Conservation (phyloP, 2,329 filamentous ascomycete species). For the Conoideocrella luteorostrata region DNA sequence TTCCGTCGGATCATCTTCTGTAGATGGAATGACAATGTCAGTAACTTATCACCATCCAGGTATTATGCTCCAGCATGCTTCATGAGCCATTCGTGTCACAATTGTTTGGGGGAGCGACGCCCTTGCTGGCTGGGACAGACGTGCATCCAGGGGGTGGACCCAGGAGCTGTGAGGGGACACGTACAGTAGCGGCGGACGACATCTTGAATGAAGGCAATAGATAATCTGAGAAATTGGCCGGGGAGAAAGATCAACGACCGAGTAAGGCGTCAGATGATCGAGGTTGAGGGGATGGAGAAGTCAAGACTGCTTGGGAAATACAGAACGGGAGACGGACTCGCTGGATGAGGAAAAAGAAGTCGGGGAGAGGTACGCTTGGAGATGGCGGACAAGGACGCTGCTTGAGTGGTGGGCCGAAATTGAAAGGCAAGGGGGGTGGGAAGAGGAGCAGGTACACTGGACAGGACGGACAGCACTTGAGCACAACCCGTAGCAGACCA, state of each 20-base stretch:
- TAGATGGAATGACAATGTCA: constrained; percentile 20
- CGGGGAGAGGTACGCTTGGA: constrained; percentile 9
- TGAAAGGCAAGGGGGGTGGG: constrained; percentile 5
- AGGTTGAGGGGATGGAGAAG: constrained; percentile 8
- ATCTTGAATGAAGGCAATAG: constrained; percentile 13
- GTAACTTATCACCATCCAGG: constrained; percentile 11
- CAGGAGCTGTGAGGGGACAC: constrained; percentile 7
- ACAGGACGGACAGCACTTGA: constrained; percentile 3
- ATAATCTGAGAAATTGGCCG: constrained; percentile 10
- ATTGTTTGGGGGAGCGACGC: constrained; percentile 2
- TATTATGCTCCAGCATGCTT: constrained; percentile 5
- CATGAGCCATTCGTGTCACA: constrained; percentile 8
- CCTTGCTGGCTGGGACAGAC: constrained; percentile 1
- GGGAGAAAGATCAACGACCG: constrained; percentile 10
- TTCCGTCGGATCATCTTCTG: constrained; percentile 97
- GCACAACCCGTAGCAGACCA: too few species aligned
- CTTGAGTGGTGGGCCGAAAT: constrained; percentile 4
- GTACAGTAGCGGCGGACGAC: constrained; percentile 18
- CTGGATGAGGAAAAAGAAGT: constrained; percentile 11
- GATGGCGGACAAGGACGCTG: constrained; percentile 8
- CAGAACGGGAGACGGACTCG: constrained; percentile 8
- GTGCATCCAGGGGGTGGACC: constrained; percentile 2
- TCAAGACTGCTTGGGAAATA: constrained; percentile 5
- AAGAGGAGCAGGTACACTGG: constrained; percentile 9
- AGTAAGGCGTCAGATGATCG: constrained; percentile 11